Conservation (phyloP, 225 moss, liverwort and hornwort species). For the Straminergon stramineum region DNA sequence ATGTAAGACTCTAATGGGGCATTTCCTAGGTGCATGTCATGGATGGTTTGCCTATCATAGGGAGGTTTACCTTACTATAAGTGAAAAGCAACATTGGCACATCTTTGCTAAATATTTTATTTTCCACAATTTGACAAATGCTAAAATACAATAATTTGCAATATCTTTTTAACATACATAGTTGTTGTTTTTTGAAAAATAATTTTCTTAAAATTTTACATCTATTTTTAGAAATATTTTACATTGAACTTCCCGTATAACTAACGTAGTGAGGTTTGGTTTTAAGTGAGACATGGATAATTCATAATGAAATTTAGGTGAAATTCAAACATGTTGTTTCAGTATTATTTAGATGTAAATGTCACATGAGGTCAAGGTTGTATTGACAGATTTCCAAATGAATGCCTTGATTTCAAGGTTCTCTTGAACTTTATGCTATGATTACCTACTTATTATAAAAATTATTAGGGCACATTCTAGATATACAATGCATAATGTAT, state of each 20-base stretch:
- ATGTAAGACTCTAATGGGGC: no score
- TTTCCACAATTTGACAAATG: accelerated
- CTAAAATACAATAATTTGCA: no score
- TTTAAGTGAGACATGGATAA: background rate
- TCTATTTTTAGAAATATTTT: background rate
- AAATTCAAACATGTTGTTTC: background rate
- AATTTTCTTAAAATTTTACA: background rate
- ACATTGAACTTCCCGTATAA: background rate
- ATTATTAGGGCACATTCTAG: background rate
- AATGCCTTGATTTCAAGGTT: background rate
- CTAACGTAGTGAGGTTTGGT: accelerated
- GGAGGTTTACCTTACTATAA: no score
- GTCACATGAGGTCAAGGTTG: background rate
- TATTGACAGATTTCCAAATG: background rate
- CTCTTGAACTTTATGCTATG: background rate
- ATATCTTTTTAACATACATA: background rate
- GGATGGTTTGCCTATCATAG: no score
- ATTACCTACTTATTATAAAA: background rate
- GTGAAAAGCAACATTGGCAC: accelerated
- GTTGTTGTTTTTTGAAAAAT: background rate
- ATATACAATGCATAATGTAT: background rate
- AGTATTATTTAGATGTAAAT: background rate
- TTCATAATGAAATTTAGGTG: background rate
- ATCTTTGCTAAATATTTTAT: background rate
- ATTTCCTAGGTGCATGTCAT: no score